A percentile compares a stretch with the other conserved stretches of the same genome.
Evolutionary conservation across 176 grass and related monocot genomes (phyloP).

Genomic region (Musa troglodytarum): DNA sequence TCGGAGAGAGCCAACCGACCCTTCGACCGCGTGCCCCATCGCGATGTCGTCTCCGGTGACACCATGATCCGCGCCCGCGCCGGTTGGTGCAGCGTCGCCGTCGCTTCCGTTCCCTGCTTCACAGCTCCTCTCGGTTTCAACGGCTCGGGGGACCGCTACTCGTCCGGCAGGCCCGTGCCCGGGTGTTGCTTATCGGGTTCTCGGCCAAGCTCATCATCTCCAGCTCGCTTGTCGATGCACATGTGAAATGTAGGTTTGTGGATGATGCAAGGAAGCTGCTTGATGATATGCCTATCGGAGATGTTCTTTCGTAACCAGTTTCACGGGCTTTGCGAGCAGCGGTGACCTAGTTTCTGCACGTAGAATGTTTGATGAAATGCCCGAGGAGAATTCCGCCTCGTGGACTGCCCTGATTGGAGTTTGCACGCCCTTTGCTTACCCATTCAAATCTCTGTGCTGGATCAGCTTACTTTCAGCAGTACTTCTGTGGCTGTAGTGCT

Average conservation of each 20-base stretch:
- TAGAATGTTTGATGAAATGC: conserved; percentile 57
- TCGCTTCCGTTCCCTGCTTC: conserved; percentile 40
- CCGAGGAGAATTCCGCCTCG: conserved; percentile 34
- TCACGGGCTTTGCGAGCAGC: conserved; percentile 35
- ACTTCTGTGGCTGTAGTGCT: conserved; percentile 45
- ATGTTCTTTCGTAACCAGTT: conserved; percentile 37
- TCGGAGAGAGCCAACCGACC: conserved; percentile 3
- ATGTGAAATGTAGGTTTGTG: conserved; percentile 37
- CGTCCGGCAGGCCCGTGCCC: conserved; percentile 41
- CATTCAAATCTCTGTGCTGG: conserved; percentile 33
- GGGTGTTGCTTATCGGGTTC: conserved; percentile 40
- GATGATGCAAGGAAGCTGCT: conserved; percentile 45
- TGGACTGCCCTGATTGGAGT: conserved; percentile 50
- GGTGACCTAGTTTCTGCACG: conserved; percentile 35
- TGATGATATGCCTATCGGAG: conserved; percentile 34
- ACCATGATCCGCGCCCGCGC: conserved; percentile 33
- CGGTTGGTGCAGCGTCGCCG: conserved; percentile 9
- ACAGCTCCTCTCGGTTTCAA: conserved; percentile 38
- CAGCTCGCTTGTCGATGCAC: conserved; percentile 42
- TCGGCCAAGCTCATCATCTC: conserved; percentile 35
- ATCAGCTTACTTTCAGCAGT: conserved; percentile 54
- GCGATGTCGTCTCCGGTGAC: conserved; percentile 41
- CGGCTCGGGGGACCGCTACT: conserved; percentile 29
- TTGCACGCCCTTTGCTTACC: conserved; percentile 36
- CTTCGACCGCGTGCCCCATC: conserved; percentile 40